phyloP scores from a whole-genome alignment of 192 early-diverging fungal genomes.

The Entomortierella lignicola region DNA sequence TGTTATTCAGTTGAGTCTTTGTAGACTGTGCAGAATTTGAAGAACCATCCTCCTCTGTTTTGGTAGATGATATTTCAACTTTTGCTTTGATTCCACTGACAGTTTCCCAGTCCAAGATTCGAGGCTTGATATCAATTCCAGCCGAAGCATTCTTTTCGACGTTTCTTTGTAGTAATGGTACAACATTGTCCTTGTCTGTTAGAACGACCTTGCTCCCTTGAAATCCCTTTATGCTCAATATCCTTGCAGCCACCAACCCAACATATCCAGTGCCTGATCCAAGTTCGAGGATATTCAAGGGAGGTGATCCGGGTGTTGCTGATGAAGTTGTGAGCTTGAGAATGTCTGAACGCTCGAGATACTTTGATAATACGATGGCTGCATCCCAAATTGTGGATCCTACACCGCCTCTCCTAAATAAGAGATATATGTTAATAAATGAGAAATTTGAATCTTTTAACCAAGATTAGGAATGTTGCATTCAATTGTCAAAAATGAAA shows the following conservation, averaged over 20 bases:
- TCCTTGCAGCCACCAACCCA: conserved; percentile 59
- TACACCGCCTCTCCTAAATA: conserved; percentile 38
- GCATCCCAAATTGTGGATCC: conserved; percentile 54
- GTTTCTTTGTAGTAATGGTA: conserved; percentile 59
- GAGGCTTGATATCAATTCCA: conserved; percentile 13
- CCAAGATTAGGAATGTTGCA: too few species aligned
- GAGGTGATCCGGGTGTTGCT: background rate
- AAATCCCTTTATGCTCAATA: conserved; percentile 1
- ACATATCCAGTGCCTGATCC: conserved; percentile 71
- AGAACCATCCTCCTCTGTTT: background rate
- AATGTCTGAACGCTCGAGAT: conserved; percentile 16
- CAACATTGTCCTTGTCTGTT: conserved; percentile 59
- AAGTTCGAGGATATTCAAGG: conserved; percentile 58
- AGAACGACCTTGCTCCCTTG: conserved; percentile 43
- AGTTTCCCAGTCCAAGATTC: conserved; percentile 44
- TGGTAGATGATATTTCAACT: background rate
- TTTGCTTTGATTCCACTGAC: conserved; percentile 24
- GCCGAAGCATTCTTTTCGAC: conserved; percentile 22
- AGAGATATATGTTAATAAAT: too few species aligned
- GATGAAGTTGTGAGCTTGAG: background rate
- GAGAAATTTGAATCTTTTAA: too few species aligned
- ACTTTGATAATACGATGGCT: conserved; percentile 45
- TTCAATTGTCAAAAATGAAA: background rate
- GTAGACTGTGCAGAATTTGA: too few species aligned
- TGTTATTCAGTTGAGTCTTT: too few species aligned